phyloP scores from a whole-genome alignment of 352 stramenopile species.

The Detonula confervacea region DNA sequence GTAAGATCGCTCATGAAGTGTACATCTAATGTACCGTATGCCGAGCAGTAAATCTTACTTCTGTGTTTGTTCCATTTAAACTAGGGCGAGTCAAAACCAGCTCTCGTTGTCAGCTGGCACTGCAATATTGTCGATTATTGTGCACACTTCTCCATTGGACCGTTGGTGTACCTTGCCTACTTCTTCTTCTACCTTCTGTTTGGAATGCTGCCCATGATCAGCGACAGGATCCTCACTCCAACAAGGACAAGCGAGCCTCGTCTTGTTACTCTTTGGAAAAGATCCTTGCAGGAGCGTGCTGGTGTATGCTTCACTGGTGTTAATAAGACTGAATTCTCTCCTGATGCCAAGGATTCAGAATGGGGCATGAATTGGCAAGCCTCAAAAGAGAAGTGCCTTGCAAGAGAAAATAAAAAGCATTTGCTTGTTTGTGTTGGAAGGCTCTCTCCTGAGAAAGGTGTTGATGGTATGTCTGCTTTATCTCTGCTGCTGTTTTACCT shows the following conservation, averaged over 20 bases:
- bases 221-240: conserved; percentile 58
- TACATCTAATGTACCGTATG: too few species aligned
- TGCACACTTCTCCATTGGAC: too few species aligned
- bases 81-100: conserved; percentile 36
- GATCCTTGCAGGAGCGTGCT: conserved; percentile 28
- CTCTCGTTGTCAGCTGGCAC: conserved; percentile 62
- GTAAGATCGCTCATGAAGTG: not conserved
- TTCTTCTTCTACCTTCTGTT: conserved; percentile 52
- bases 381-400: conserved; percentile 47
- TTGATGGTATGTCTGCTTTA: conserved; percentile 28
- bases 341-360: conserved; percentile 32
- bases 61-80: not conserved
- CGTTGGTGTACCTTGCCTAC: too few species aligned
- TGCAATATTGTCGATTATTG: conserved; percentile 64
- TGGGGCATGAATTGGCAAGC: conserved; percentile 49
- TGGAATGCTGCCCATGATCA: conserved; percentile 54
- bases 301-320: conserved; percentile 64
- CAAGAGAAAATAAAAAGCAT: conserved; percentile 43
- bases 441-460: conserved; percentile 56
- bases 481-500: not conserved
- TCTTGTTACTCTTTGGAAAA: conserved; percentile 44
- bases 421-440: conserved; percentile 64
- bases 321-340: conserved; percentile 52
- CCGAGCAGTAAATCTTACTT: too few species aligned
- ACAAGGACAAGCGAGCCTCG: conserved; percentile 54